Base-by-base conservation (phyloP, 345 rosid genomes). In the Camelina neglecta region DNA sequence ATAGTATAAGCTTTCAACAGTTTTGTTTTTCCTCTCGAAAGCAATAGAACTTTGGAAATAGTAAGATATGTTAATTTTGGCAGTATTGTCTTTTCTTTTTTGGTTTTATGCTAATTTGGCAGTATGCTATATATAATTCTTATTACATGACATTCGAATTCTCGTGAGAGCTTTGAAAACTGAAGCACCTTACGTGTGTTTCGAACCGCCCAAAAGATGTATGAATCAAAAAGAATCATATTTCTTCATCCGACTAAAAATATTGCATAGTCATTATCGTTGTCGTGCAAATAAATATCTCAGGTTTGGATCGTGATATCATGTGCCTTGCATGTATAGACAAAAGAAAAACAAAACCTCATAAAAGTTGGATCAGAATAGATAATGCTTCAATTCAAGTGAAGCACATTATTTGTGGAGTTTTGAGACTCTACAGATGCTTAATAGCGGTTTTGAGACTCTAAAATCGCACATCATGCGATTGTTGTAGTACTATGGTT, bases 241-340 rank as follows among this genome's bases (percentile, higher is more conserved):
- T 44, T 39, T 44, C 8, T 44, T 7, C 23, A 18, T 38, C 26
- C 65, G 54, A 49, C 54, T 49, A 16, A 16, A 16, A 16, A 49
- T 7, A 49, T 49, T 49, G 54, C 78, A 10, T 44, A 45, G 71
- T 65, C 65, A 55, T 65, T 73, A 56, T 73, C 31, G 65, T 65
- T 65, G 71, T 65, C 65, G 65, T 65, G 71, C 58, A 65, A 29
- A 56, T 55, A 56, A 74, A 35, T 55, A 33, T 65, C 23, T 29
- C 16, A 44, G 21, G 33, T 65, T 45, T 33, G 58, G 72, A 58
- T 47, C 39, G 45, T 18, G 18, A 18, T 74, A 74, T 74, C 71
- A 65, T 74, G 77, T 65, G 65, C 64, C 33, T 16, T 73, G 50
- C 50, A 45, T 45, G 55, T 63, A 73, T 63, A 54, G 62, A 73